These are phyloP conservation scores for Apiospora rasikravindrae DNA, from an alignment of 2,329 filamentous ascomycete species.

Conservation along the genomic window DNA sequence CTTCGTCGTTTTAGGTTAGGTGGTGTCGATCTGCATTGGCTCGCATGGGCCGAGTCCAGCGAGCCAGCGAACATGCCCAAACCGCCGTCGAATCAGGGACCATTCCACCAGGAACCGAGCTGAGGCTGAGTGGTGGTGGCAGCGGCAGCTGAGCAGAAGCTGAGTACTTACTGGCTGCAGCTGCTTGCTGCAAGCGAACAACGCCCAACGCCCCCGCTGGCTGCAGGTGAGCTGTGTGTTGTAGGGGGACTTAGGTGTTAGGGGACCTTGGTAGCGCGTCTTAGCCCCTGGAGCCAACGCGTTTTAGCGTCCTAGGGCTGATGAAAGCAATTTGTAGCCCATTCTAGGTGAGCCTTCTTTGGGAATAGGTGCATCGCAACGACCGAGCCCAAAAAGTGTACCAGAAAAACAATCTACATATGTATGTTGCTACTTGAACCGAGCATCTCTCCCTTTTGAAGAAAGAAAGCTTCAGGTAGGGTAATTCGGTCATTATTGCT, in stretches of 20 bases:
- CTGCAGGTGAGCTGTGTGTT: not conserved
- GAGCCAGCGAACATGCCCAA: not conserved
- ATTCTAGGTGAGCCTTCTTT: not conserved
- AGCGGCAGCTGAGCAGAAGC: no score
- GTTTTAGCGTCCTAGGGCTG: slow-evolving; percentile 15
- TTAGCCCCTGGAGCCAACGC: not conserved
- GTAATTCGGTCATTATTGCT: not conserved
- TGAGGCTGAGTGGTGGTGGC: not conserved
- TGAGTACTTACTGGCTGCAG: no score
- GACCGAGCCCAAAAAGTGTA: not conserved
- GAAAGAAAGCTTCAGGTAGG: not conserved
- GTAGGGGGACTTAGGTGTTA: not conserved
- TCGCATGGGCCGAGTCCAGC: not conserved
- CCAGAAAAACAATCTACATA: not conserved
- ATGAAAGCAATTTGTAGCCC: slow-evolving; percentile 1
- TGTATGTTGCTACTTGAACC: not conserved
- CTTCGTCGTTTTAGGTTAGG: not conserved
- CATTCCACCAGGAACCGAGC: not conserved
- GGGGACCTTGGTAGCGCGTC: not conserved
- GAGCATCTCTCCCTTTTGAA: not conserved
- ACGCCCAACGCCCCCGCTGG: not conserved
- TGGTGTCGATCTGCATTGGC: not conserved
- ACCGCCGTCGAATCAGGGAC: not conserved
- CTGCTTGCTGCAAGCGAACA: no score
- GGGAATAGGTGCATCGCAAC: not conserved